Conservation (phyloP, 208 protist species). For the Crithidia thermophila region DNA sequence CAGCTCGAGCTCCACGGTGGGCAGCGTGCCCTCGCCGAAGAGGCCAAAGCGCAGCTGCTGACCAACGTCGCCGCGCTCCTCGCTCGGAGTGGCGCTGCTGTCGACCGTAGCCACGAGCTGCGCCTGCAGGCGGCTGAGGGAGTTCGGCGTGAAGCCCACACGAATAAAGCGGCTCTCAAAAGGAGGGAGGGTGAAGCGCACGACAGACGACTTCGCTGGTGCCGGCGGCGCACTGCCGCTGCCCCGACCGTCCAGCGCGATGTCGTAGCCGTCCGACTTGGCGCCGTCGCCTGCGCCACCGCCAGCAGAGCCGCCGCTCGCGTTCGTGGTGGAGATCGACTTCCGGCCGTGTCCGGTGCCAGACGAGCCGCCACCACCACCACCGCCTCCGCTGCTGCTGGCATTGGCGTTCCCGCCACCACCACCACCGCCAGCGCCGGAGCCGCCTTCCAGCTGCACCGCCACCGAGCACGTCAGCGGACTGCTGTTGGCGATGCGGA, state of each 20-base stretch:
- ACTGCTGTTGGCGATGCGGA: constrained; percentile 96
- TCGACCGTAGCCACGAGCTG: constrained; percentile 94
- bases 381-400: not conserved
- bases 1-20: constrained; percentile 76
- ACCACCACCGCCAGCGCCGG: not conserved
- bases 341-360: constrained; percentile 15
- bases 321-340: constrained; percentile 3
- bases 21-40: constrained; percentile 93
- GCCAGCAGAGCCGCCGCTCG: constrained; percentile 1
- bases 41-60: constrained; percentile 89
- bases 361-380: constrained; percentile 28
- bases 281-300: not conserved
- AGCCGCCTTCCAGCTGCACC: constrained; percentile 48
- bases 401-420: not conserved
- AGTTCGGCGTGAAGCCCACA: constrained; percentile 87
- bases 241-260: constrained; percentile 44
- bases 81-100: constrained; percentile 51
- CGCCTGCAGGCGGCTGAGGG: constrained; percentile 81
- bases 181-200: constrained; percentile 83
- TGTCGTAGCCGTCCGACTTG: constrained; percentile 60
- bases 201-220: not conserved
- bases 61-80: constrained; percentile 21
- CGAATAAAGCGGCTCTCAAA: constrained; percentile 97
- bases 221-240: constrained; percentile 8
- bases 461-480: constrained; percentile 91